Conservation (phyloP, 2,329 filamentous ascomycete species). For the Cladosporium sp. region DNA sequence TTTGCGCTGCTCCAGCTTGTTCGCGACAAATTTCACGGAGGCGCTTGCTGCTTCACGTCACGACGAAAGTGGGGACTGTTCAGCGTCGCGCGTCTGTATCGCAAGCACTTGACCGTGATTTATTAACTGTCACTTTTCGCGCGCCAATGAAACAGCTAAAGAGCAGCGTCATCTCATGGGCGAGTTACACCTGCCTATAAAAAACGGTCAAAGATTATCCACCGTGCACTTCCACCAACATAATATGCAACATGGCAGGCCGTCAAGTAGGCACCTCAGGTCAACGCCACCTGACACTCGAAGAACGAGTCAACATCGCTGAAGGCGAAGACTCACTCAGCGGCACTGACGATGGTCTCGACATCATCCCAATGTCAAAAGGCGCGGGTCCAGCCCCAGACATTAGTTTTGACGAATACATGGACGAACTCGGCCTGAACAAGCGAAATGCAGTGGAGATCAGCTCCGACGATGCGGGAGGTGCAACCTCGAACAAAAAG, state of each 20-base stretch:
- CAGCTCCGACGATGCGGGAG: constrained; percentile 23
- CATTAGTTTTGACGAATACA: constrained; percentile 27
- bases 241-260: constrained; percentile 23
- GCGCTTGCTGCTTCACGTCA: not conserved
- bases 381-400: constrained; percentile 3
- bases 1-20: not conserved
- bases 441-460: constrained; percentile 19
- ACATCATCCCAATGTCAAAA: constrained; percentile 16
- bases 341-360: constrained; percentile 22
- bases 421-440: constrained; percentile 18
- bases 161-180: not conserved
- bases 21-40: constrained; percentile 11
- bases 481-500: constrained; percentile 5
- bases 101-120: not conserved
- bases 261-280: constrained; percentile 19
- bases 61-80: not conserved
- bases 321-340: constrained; percentile 25
- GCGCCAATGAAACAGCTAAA: not conserved
- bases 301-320: constrained; percentile 23
- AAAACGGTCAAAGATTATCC: not conserved
- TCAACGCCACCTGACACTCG: constrained; percentile 19
- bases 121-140: not conserved
- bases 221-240: not conserved
- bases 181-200: not conserved
- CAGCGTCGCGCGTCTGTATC: not conserved